Base-by-base conservation (phyloP, 192 early-diverging fungal species). In the Dissophora globulifera region DNA sequence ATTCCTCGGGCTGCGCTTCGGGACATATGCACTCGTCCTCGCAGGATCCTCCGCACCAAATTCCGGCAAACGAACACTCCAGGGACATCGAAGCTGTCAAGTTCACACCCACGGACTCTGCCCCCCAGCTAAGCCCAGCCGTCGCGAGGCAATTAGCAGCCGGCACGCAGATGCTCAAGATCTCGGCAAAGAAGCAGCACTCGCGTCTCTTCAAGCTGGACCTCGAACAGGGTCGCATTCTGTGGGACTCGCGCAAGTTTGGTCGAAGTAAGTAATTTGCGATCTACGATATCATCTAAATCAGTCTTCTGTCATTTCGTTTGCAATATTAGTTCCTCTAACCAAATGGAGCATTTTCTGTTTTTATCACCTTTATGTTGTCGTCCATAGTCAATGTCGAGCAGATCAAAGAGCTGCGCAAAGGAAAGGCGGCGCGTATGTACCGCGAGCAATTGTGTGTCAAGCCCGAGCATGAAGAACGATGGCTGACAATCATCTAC, bases 161-260 rank as follows among this genome's bases (percentile, higher is more conserved):
- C 12, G 81, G 81, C 23, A 82, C 67, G 4, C 54, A 59, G 26
- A 78, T 82, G 58, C 31, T 70, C 19, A 82, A 82, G 52, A 52
- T 82, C 26, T 79, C 81, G 2, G 70, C 76, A 52, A 82, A 79
- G 43, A 82, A 82, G 45, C 69, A 76, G 19, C 69, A 70, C 30
- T 58, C 57, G 11, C 64, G 70, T 33, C 52, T 48, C 10, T 82
- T 82, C 65, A 82, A 62, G 63, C 67, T 82, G 45, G 81, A 82
- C 38, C 57, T 79, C 42, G 81, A 75, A 26, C 76, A 76, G 38
- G 76, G 81, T 17, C 46, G 70, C 31, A 82, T 82, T 23, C 47
- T 82, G 30, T 82, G 81, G 81, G 81, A 82, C 60, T 82, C 81
- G 6, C 74, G 64, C 46, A 82, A 82, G 48, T 69, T 78, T 42